Evolutionary conservation across 495 filamentous ascomycete species (phyloP).

Genomic region (Lepraria neglecta): DNA sequence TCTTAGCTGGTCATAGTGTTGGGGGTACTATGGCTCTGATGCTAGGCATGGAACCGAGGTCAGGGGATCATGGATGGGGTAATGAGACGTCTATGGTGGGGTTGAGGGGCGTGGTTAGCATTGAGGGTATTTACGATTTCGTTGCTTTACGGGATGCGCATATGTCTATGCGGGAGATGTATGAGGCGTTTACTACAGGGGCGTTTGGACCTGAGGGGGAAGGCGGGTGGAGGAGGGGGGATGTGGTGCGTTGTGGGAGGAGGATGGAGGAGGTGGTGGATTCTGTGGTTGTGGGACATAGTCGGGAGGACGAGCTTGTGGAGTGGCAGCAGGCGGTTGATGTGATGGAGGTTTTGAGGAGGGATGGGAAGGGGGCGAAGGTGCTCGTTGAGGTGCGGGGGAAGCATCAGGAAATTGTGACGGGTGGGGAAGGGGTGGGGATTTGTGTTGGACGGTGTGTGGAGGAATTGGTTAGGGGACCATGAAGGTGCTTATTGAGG

Average conservation of each 20-base stretch:
- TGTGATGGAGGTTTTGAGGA: conserved; percentile 39
- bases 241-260: conserved; percentile 42
- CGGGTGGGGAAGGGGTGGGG: conserved; percentile 47
- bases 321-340: conserved; percentile 46
- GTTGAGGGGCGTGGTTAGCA: conserved; percentile 51
- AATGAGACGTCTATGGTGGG: conserved; percentile 36
- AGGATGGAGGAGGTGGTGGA: conserved; percentile 39
- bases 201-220: conserved; percentile 56
- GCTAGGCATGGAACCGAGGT: conserved; percentile 45
- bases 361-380: conserved; percentile 30
- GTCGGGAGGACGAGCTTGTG: conserved; percentile 55
- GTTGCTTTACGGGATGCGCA: conserved; percentile 41
- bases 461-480: conserved; percentile 38
- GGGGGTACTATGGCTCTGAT: conserved; percentile 72
- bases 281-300: conserved; percentile 54
- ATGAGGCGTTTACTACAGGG: conserved; percentile 51
- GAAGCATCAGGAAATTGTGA: conserved; percentile 58
- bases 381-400: conserved; percentile 47
- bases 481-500: conserved; percentile 7
- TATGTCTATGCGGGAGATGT: conserved; percentile 42
- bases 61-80: conserved; percentile 21
- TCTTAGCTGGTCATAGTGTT: conserved; percentile 70
- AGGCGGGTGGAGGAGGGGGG: conserved; percentile 45
- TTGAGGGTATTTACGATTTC: conserved; percentile 65
- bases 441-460: conserved; percentile 46